Conservation (phyloP, 176 grass and related monocot species). For the Hordeum vulgare region DNA sequence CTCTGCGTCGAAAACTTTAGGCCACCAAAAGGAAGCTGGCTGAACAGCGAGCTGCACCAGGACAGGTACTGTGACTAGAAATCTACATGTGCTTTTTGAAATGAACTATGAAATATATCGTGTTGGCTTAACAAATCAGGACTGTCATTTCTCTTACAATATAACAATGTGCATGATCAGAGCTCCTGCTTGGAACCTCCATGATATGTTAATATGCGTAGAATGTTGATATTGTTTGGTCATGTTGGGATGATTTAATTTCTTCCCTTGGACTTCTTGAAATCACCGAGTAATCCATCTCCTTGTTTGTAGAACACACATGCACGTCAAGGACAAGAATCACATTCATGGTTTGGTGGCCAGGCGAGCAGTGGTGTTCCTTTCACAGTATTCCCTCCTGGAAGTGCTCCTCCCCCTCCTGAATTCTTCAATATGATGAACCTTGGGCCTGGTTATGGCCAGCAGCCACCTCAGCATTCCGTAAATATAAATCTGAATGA, state of each 20-base stretch:
- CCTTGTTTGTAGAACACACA: slow-evolving; percentile 29
- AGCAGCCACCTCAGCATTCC: slow-evolving; percentile 32
- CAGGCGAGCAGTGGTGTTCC: slow-evolving; percentile 28
- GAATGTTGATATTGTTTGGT: background rate
- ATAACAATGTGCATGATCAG: background rate
- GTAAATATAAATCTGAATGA: slow-evolving; percentile 46
- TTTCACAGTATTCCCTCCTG: slow-evolving; percentile 41
- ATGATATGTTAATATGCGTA: background rate
- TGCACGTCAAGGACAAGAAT: slow-evolving; percentile 22
- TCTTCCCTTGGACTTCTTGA: background rate
- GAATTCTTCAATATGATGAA: slow-evolving; percentile 50
- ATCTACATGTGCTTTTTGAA: background rate
- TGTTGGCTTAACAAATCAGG: background rate
- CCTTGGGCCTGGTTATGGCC: slow-evolving; percentile 25
- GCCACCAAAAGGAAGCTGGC: slow-evolving; percentile 50
- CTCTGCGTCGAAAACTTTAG: slow-evolving; percentile 19
- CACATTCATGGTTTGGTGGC: slow-evolving; percentile 18
- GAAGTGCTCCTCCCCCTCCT: slow-evolving; percentile 24
- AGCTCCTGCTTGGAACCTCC: background rate
- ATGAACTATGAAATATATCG: background rate
- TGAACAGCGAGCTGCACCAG: slow-evolving; percentile 33
- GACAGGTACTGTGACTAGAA: slow-evolving; percentile 39
- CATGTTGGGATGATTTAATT: background rate
- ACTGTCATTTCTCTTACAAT: background rate
- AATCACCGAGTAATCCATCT: background rate